Percentiles rank a stretch among this genome's conserved stretches.
These are phyloP conservation scores for Cadophora gregata DNA, from an alignment of 2,329 filamentous ascomycete genomes.

Conservation along the genomic window DNA sequence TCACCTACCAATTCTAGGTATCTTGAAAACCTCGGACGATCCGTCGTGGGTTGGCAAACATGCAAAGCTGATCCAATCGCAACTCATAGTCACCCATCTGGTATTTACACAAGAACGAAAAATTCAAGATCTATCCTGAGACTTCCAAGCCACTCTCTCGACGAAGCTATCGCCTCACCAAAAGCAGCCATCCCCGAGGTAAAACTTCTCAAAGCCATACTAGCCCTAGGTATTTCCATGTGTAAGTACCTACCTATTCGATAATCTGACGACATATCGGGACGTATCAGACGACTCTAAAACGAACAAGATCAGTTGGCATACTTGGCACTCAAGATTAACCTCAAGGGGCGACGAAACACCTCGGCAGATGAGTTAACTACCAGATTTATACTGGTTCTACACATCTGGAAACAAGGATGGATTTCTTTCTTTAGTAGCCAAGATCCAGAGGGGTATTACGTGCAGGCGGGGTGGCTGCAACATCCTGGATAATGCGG, in stretches of 20 bases:
- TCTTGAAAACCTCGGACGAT: constrained; percentile 8
- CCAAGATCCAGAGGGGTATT: too few species aligned
- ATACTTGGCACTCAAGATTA: constrained; percentile 2
- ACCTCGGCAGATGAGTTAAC: neutral
- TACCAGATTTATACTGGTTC: neutral
- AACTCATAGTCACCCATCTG: neutral
- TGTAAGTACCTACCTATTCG: neutral
- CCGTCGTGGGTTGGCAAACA: neutral
- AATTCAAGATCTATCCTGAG: neutral
- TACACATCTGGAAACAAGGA: neutral
- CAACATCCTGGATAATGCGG: constrained; percentile 6
- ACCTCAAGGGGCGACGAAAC: neutral
- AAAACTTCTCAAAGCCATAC: neutral
- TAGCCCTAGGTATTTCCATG: neutral
- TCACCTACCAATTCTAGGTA: neutral
- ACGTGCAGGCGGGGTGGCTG: neutral
- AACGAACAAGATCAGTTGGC: constrained; percentile 15
- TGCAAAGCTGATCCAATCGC: constrained; percentile 4
- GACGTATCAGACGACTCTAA: constrained; percentile 1
- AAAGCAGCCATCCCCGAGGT: neutral
- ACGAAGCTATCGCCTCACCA: neutral
- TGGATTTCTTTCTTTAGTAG: neutral
- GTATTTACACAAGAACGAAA: neutral
- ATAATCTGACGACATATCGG: neutral
- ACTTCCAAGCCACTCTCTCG: neutral